Evolutionary conservation across 768 basidiomycete genomes (phyloP), one percentile per base, ranked within the genome.

Genomic region (Rhodotorula sphaerocarpa): DNA sequence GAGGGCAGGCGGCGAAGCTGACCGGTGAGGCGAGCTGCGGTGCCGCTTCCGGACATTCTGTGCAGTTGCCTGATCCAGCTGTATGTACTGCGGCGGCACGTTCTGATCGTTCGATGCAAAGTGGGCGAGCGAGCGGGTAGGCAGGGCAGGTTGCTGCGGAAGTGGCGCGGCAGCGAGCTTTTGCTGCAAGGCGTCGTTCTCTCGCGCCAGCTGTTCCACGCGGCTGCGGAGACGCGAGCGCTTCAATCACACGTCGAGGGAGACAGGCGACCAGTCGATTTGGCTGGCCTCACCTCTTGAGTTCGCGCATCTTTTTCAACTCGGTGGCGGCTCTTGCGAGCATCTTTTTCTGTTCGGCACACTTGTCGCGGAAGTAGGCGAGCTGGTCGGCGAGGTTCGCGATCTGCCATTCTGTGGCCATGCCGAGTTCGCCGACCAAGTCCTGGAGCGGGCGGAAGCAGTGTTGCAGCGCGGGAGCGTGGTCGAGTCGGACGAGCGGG

Each of bases 361-460:
- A 61, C 52, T 67, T 67, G 14, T n/a, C 33, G 34, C 57, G 48
- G 31, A 57, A 54, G 28, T 45, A 57, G 25, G 16, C 21, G 27
- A 67, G 42, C 55, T 67, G 66, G 14, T 57, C 51, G 12, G 45
- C 55, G 39, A 67, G 50, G 42, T 50, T 53, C 1, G 9, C 10
- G 9, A 56, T 18, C 47, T 67, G 66, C 48, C 50, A 63, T 25
- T 54, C 36, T 1, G 36, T 21, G 1, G 57, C 57, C 50, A 46
- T 57, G 9, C 36, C 61, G 3, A 55, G 27, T 3, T 67, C 51
- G 4, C 25, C 15, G 0, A 45, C 15, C 3, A 58, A 31, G 5
- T 23, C 23, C 7, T 18, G 3, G 1, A 54, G 42, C 23, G 62
- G 58, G 2, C 33, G 23, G 47, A 67, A 67, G 58, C 30, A 67